phyloP scores from a whole-genome alignment of 148 eudicot species.

The Arbutus unedo region DNA sequence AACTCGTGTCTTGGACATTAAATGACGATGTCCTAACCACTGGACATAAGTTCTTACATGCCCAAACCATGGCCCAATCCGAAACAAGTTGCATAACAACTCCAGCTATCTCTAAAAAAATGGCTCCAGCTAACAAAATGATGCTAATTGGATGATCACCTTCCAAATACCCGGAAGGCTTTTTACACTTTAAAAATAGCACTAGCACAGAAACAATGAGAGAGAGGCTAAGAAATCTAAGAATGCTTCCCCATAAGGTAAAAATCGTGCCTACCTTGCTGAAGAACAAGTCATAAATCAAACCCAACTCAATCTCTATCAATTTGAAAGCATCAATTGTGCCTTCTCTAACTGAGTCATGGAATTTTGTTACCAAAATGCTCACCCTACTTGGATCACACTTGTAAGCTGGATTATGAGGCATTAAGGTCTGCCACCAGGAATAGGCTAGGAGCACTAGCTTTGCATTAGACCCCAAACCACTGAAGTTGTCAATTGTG shows the following conservation, averaged over 20 bases:
- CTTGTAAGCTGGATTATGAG: not conserved
- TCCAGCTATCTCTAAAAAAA: too few relatives aligned
- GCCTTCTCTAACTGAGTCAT: not conserved
- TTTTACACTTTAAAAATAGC: not conserved
- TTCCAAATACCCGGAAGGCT: not conserved
- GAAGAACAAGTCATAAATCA: not conserved
- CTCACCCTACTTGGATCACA: too few relatives aligned
- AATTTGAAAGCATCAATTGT: not conserved
- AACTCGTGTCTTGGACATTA: too few relatives aligned
- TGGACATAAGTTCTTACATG: not conserved
- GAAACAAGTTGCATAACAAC: not conserved
- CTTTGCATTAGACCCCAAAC: not conserved
- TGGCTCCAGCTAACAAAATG: not conserved
- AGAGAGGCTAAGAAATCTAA: not conserved
- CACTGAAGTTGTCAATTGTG: not conserved
- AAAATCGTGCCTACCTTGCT: constrained; percentile 3
- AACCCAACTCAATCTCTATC: constrained; percentile 9
- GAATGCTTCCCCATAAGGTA: not conserved
- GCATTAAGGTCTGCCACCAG: not conserved
- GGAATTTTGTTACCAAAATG: not conserved
- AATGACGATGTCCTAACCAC: too few relatives aligned
- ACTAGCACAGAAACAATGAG: not conserved
- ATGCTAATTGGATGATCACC: not conserved
- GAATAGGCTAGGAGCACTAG: not conserved
- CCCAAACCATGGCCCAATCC: constrained; percentile 7